Percentiles rank a stretch among this genome's conserved stretches.
Conservation (phyloP, 305 asterid species). For the Stenogyne calaminthoides region DNA sequence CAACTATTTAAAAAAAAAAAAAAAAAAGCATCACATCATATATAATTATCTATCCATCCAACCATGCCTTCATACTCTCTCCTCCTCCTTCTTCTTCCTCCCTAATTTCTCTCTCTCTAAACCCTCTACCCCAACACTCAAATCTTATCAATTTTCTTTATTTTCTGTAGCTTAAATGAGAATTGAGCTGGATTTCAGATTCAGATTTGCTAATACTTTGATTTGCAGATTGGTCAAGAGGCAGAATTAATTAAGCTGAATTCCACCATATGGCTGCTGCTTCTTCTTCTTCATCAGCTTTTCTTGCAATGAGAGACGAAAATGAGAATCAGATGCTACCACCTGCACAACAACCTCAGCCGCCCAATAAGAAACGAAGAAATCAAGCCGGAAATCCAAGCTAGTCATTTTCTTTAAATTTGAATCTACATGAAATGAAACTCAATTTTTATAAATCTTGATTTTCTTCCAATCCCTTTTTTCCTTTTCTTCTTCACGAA, state of each 20-base stretch:
- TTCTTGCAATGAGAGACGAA: conserved; percentile 57
- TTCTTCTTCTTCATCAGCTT: conserved; percentile 60
- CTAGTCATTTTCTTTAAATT: conserved; percentile 37
- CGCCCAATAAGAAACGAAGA: conserved; percentile 51
- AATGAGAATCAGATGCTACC: conserved; percentile 42
- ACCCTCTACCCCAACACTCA: background rate
- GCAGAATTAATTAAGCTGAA: no score
- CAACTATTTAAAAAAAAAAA: no score
- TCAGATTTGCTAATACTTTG: conserved; percentile 22
- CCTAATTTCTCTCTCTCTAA: background rate
- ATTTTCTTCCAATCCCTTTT: background rate
- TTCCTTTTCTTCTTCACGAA: background rate
- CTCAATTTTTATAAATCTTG: no score
- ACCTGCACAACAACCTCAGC: conserved; percentile 29
- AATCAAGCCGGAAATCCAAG: conserved; percentile 90
- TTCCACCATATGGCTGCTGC: conserved; percentile 50
- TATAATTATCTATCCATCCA: conserved; percentile 28
- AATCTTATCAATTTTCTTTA: conserved; percentile 10
- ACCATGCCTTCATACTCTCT: conserved; percentile 19
- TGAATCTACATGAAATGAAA: background rate
- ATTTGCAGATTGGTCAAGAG: conserved; percentile 4
- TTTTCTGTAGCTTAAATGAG: conserved; percentile 21
- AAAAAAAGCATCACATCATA: conserved; percentile 30
- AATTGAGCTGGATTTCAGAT: background rate
- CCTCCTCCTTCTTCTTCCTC: background rate